phyloP scores from a whole-genome alignment of 2,329 filamentous ascomycete species.

The Colletotrichum sp. region DNA sequence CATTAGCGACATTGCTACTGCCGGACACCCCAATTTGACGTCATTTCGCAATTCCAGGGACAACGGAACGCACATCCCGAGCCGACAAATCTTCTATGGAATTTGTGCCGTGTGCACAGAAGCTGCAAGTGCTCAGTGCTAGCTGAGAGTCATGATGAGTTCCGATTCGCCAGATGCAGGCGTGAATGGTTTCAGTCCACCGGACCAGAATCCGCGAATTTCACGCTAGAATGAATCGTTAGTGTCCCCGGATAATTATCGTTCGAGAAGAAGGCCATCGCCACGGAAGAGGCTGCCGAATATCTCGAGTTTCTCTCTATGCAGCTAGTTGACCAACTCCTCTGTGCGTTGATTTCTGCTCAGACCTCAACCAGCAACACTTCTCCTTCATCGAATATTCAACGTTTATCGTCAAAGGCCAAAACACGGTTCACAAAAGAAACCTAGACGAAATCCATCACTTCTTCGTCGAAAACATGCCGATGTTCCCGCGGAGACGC shows the following conservation, averaged over 20 bases:
- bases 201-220: not conserved
- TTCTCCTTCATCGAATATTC: not conserved
- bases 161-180: constrained; percentile 1
- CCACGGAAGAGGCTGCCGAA: not conserved
- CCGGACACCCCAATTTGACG: not conserved
- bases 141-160: not conserved
- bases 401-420: not conserved
- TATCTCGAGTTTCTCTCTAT: not conserved
- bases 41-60: not conserved
- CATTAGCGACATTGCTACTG: not conserved
- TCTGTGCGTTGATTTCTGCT: not conserved
- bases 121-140: not conserved
- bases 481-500: not conserved
- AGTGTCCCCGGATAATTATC: not conserved
- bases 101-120: not conserved
- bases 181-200: not conserved
- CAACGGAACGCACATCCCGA: not conserved
- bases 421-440: not conserved
- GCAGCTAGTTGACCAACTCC: not conserved
- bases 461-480: not conserved
- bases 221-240: not conserved
- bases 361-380: not conserved
- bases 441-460: not conserved
- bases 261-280: not conserved
- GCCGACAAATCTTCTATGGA: not conserved